Conservation (phyloP, 495 filamentous ascomycete genomes). For the Aspergillus hancockii region DNA sequence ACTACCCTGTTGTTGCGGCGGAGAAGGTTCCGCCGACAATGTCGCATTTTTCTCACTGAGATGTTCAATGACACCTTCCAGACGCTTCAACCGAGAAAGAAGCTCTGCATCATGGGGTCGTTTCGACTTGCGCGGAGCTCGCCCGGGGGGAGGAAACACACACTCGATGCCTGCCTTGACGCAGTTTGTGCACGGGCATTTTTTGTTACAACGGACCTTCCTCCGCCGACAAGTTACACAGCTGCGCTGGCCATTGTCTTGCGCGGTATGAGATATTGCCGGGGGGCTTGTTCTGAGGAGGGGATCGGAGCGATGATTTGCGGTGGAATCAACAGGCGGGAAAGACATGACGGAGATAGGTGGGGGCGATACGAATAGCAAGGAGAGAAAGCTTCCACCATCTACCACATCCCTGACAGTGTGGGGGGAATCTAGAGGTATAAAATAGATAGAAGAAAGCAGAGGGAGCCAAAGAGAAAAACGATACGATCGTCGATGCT, state of each 20-base stretch:
- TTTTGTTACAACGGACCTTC: slow-evolving; percentile 89
- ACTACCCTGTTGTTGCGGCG: slow-evolving; percentile 7
- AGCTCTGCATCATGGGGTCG: slow-evolving; percentile 73
- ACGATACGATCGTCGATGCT: background rate
- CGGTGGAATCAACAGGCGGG: slow-evolving; percentile 13
- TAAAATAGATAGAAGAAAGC: slow-evolving; percentile 4
- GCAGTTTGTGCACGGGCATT: slow-evolving; percentile 82
- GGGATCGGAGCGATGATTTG: slow-evolving; percentile 7
- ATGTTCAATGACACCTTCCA: slow-evolving; percentile 81
- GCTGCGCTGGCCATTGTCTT: slow-evolving; percentile 63
- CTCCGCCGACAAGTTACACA: slow-evolving; percentile 82
- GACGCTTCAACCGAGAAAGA: slow-evolving; percentile 70
- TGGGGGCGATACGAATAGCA: background rate
- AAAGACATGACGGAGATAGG: slow-evolving; percentile 32
- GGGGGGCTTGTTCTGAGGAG: slow-evolving; percentile 16
- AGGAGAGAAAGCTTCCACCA: slow-evolving; percentile 6
- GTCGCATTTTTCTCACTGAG: slow-evolving; percentile 42
- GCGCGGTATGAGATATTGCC: slow-evolving; percentile 9
- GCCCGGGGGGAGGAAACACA: slow-evolving; percentile 78
- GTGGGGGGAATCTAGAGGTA: background rate
- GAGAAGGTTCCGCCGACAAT: slow-evolving; percentile 10
- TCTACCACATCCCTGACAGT: slow-evolving; percentile 15
- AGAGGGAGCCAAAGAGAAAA: slow-evolving; percentile 5
- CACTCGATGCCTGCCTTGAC: slow-evolving; percentile 75
- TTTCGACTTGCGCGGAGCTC: slow-evolving; percentile 72